These are phyloP conservation scores for Chlorella variabilis DNA, from an alignment of 163 green algal species.

Conservation along the genomic window DNA sequence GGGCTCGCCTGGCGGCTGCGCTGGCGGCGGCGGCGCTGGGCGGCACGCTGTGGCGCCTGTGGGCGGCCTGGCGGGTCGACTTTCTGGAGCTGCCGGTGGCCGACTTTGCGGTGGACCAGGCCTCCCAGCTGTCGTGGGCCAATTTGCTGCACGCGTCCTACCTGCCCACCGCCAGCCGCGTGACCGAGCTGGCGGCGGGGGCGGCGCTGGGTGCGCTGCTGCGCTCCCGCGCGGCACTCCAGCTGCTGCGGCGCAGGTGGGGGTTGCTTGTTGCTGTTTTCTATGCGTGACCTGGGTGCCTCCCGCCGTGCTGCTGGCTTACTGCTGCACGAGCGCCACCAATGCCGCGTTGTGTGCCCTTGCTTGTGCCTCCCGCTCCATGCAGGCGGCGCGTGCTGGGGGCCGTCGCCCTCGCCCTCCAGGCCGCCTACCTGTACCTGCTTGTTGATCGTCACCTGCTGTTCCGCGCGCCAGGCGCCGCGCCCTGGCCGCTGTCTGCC, in stretches of 20 bases:
- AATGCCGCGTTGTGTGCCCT: too few relatives aligned
- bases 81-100: background rate
- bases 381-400: background rate
- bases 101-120: background rate
- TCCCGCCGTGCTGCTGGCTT: too few relatives aligned
- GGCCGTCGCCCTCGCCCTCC: background rate
- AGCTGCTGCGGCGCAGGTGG: background rate
- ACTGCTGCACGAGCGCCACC: too few relatives aligned
- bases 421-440: background rate
- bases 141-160: background rate
- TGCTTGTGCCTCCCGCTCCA: too few relatives aligned
- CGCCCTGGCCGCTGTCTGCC: background rate
- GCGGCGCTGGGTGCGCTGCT: conserved; percentile 15
- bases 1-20: background rate
- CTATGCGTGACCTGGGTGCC: too few relatives aligned
- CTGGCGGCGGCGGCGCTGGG: background rate
- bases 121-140: background rate
- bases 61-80: background rate
- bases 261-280: too few relatives aligned
- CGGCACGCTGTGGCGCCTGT: conserved; percentile 6
- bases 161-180: background rate
- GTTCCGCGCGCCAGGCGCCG: background rate
- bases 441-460: background rate
- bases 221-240: background rate
- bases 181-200: background rate